Base-by-base conservation (phyloP, 371 early-diverging fungal genomes). In the Mucor velutinosus region DNA sequence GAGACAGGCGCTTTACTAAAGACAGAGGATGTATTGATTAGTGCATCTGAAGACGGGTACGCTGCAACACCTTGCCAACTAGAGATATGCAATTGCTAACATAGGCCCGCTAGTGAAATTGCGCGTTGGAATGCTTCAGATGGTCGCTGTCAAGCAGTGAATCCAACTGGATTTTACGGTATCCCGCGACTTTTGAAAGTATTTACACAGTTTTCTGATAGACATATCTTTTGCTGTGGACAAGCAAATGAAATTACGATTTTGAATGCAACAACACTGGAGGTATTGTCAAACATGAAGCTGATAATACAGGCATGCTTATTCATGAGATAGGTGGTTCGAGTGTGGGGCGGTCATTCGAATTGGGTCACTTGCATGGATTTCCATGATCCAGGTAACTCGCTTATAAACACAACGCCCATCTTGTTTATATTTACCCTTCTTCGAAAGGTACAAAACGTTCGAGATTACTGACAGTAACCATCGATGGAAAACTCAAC, bases 61-160 rank as follows among this genome's bases (percentile, higher is more conserved):
- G 2, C 5, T 3, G n/a, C 51, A 51, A 8, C 21, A 1, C 2
- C 21, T 51, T 51, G 3, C 10, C 19, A 43, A 7, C 15, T 15
- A 7, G 15, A n/a, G n/a, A n/a, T n/a, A n/a, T n/a, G n/a, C n/a
- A n/a, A n/a, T n/a, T n/a, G 6, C 17, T 23, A 23, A 23, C 51
- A 51, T 51, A 10, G 3, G 8, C 21, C 11, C 47, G 2, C 45
- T 70, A 91, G 91, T 15, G 89, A 90, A 58, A 84, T 90, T 41
- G 84, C 86, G 57, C 87, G 89, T 65, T 93, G 93, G 93, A 89
- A 83, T 74, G 74, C 89, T 11, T 76, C 78, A 1, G 93, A 93
- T 63, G 93, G 93, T 4, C 82, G 91, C 6, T 90, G 92, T 68
- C 79, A 90, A 45, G 87, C 86, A 30, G 82, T 87, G 0, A 88